Percentiles rank a stretch among this genome's conserved stretches.
Conservation (phyloP, 345 rosid genomes). For the Eucalyptus cloeziana region DNA sequence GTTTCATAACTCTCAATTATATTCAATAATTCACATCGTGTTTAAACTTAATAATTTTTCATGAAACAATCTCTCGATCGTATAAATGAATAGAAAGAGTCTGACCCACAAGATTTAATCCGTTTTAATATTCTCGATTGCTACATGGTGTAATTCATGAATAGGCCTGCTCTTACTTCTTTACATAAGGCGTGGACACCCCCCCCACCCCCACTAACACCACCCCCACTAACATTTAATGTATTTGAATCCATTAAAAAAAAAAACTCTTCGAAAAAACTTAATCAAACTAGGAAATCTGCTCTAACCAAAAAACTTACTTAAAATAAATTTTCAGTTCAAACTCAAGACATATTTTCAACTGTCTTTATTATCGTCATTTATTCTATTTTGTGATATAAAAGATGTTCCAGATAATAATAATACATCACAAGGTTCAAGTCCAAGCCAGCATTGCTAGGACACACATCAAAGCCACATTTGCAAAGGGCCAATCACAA, state of each 20-base stretch:
- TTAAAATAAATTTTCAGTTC: no score
- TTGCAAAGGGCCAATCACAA: neutral
- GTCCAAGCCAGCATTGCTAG: neutral
- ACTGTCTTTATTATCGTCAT: neutral
- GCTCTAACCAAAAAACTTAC: no score
- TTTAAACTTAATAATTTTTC: no score
- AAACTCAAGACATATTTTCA: no score
- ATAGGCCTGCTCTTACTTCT: no score
- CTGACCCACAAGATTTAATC: neutral
- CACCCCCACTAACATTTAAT: neutral
- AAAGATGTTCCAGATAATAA: neutral
- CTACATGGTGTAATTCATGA: neutral
- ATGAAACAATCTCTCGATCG: rapidly evolving
- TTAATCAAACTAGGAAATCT: no score
- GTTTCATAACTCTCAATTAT: neutral
- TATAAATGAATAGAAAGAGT: neutral
- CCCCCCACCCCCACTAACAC: no score
- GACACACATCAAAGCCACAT: neutral
- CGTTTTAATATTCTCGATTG: rapidly evolving
- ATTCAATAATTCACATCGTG: no score
- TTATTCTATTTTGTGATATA: neutral
- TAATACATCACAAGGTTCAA: neutral
- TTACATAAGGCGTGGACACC: no score
- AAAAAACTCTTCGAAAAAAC: no score
- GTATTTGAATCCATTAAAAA: no score